phyloP scores from a whole-genome alignment of 2,329 filamentous ascomycete genomes.

The Aspergillus sp. region DNA sequence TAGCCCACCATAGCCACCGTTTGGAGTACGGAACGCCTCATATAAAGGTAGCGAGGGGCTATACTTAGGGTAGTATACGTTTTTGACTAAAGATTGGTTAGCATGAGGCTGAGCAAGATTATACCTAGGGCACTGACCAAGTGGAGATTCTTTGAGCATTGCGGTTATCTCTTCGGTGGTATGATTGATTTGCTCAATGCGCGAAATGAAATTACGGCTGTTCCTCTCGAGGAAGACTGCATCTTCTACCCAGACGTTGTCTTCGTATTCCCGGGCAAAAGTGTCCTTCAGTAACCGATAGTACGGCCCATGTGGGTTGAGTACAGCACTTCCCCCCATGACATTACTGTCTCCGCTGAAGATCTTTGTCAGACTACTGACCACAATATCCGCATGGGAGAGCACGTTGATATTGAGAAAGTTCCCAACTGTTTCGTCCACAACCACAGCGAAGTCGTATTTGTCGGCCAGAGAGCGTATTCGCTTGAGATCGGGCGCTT shows the following conservation, averaged over 20 bases:
- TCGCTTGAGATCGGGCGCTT: slow-evolving; percentile 80
- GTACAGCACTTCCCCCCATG: slow-evolving; percentile 80
- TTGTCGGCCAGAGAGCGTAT: slow-evolving; percentile 78
- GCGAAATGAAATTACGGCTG: slow-evolving; percentile 83
- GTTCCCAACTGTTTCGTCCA: slow-evolving; percentile 96
- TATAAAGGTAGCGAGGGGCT: slow-evolving; percentile 73
- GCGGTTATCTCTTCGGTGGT: slow-evolving; percentile 85
- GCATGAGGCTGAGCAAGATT: slow-evolving; percentile 4
- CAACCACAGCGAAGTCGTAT: slow-evolving; percentile 86
- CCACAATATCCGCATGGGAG: slow-evolving; percentile 85
- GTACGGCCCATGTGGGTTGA: slow-evolving; percentile 70
- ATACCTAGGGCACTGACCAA: slow-evolving; percentile 45
- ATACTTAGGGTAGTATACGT: slow-evolving; percentile 85
- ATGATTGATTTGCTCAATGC: slow-evolving; percentile 81
- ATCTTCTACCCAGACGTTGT: slow-evolving; percentile 94
- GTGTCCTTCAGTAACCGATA: slow-evolving; percentile 71
- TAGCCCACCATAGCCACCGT: slow-evolving; percentile 86
- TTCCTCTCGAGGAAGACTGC: slow-evolving; percentile 94
- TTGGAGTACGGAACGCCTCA: slow-evolving; percentile 73
- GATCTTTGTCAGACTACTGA: slow-evolving; percentile 93
- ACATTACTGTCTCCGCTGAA: slow-evolving; percentile 98
- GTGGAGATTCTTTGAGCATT: slow-evolving; percentile 64
- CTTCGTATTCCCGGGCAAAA: slow-evolving; percentile 73
- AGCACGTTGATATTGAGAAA: slow-evolving; percentile 96
- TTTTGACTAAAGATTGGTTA: slow-evolving; percentile 64